Evolutionary conservation across 495 filamentous ascomycete genomes (phyloP).

Genomic region (Neurospora sp.): DNA sequence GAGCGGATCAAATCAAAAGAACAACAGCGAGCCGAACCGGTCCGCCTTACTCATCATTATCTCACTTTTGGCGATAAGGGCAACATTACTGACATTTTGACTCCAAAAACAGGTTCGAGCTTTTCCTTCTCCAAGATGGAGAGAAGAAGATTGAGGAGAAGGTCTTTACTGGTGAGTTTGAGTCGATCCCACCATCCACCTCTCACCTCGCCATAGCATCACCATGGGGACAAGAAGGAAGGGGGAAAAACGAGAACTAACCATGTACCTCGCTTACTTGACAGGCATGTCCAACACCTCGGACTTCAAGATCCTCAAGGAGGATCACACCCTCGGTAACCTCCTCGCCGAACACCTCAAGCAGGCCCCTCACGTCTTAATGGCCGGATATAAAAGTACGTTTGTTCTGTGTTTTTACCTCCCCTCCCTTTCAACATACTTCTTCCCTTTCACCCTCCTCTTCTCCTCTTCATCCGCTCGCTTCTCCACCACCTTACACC

Average conservation of each 20-base stretch:
- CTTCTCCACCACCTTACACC: too few relatives aligned
- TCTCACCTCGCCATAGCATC: background rate
- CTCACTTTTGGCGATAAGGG: background rate
- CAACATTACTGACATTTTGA: slow-evolving; percentile 9
- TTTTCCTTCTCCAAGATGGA: slow-evolving; percentile 72
- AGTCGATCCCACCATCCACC: background rate
- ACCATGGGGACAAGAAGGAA: background rate
- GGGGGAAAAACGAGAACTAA: background rate
- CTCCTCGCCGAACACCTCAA: slow-evolving; percentile 72
- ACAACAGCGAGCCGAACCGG: background rate
- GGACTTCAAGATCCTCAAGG: slow-evolving; percentile 89
- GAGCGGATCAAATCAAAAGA: background rate
- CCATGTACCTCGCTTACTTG: slow-evolving; percentile 4
- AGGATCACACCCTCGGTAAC: slow-evolving; percentile 94
- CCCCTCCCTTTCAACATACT: too few relatives aligned
- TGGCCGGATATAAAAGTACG: slow-evolving; percentile 79
- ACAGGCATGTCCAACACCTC: slow-evolving; percentile 73
- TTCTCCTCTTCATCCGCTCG: too few relatives aligned
- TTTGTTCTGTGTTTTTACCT: background rate
- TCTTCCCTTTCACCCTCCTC: too few relatives aligned
- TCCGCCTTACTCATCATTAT: background rate
- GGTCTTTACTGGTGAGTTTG: slow-evolving; percentile 67
- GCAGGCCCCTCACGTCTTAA: slow-evolving; percentile 65
- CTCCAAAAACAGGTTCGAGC: slow-evolving; percentile 60
- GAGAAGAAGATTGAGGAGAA: slow-evolving; percentile 88